Evolutionary conservation across 352 stramenopile genomes (phyloP), one percentile per base, ranked within the genome.

Genomic region (Phytophthora chlamydospora): DNA sequence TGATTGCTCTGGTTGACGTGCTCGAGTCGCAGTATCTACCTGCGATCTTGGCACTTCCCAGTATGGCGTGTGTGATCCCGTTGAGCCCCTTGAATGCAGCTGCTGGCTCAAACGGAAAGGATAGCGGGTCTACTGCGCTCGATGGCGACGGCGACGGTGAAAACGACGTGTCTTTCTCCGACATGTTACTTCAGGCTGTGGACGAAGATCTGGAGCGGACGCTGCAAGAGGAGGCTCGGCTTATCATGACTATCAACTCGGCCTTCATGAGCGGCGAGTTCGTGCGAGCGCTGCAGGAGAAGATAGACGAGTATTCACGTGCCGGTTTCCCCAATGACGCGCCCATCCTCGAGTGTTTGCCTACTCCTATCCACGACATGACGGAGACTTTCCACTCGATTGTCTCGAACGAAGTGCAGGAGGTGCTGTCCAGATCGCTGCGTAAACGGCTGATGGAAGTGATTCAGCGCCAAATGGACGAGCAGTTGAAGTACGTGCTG

Each of bases 171-270:
- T 91, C 81, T 5, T 95, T 95, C 57, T 93, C 84, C 0, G 86
- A 93, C 38, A 80, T 91, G 71, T 65, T 95, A 9, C 62, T 93
- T 6, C 76, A 89, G 35, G 85, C 81, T 36, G 83, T 95, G 11
- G 84, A 95, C 52, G 76, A 92, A 29, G 86, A 95, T 55, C 68
- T 95, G 36, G 73, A 82, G 41, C 67, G 68, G 17, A 70, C 75
- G 2, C 33, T 79, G 2, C 80, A 93, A 46, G 76, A 90, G 19
- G 84, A 95, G 42, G 80, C 84, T 29, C 88, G 87, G 39, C 77
- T 91, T 21, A 83, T 95, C 57, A 93, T 95, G 84, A 89, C 86
- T n/a, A 91, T 95, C 58, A 93, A 93, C 61, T 93, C 86, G 45
- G 73, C 86, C 5, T 90, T 83, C 52, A 81, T 91, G 73, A 93